Evolutionary conservation across 2,329 filamentous ascomycete species (phyloP), one percentile per base, ranked within the genome.

Genomic region (Trichoderma semiorbis): DNA sequence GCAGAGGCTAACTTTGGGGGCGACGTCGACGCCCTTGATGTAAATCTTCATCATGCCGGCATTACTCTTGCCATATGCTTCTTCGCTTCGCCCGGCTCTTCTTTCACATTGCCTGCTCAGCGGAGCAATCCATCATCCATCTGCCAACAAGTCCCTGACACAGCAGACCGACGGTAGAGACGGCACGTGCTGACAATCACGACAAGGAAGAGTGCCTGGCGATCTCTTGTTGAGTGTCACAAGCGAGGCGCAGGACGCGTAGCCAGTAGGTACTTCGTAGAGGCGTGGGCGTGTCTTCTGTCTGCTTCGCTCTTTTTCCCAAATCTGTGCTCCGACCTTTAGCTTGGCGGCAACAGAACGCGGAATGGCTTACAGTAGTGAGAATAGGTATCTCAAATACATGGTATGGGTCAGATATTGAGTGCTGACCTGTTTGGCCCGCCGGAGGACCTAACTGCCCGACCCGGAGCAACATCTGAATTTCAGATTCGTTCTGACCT

Each of bases 371-470:
- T 43, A 43, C 39, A 43, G 39, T 43, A 58, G 53, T 32, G 65
- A 43, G 36, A 12, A 65, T 36, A 21, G 57, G 26, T 30, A 43
- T 58, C 55, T 69, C 66, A 61, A 69, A 61, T 68, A 47, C 39
- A n/a, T 43, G 39, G 39, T n/a, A 43, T 43, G 39, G 39, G 7
- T 18, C 39, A 53, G 21, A 53, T 1, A 53, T 53, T 53, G 47
- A 53, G 47, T 53, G 47, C 47, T 53, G 26, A 50, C 30, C 16
- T 36, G 47, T 47, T 60, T 57, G 62, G 47, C 34, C 69, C 69
- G 60, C 47, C 69, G 69, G 69, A 60, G 60, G 69, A 65, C 66
- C 61, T 65, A 65, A 71, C 69, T 28, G 21, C 58, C 69, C 69
- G 69, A 71, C 21, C 28, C 69, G 69, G 69, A 58, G 26, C 34